Evolutionary conservation across 2,329 filamentous ascomycete species (phyloP).

Genomic region (Akanthomyces dipterigenus): DNA sequence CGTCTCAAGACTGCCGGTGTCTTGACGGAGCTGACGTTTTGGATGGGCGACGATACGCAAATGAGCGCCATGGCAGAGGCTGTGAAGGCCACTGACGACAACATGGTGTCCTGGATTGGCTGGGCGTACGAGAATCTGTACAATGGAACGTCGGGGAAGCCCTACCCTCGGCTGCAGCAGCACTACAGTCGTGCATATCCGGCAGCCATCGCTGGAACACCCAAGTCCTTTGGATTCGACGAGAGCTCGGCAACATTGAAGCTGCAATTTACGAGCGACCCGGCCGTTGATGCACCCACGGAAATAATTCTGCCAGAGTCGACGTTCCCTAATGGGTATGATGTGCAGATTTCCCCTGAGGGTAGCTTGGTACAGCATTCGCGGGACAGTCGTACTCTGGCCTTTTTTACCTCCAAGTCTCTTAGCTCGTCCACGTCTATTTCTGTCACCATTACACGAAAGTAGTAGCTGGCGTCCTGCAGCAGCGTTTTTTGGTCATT

Average conservation of each 20-base stretch:
- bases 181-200: slow-evolving; percentile 17
- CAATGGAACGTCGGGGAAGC: slow-evolving; percentile 12
- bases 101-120: slow-evolving; percentile 17
- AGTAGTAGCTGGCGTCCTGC: not conserved
- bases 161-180: slow-evolving; percentile 13
- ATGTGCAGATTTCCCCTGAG: slow-evolving; percentile 6
- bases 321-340: slow-evolving; percentile 14
- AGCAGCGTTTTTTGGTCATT: not conserved
- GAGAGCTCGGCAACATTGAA: slow-evolving; percentile 10
- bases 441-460: slow-evolving; percentile 8
- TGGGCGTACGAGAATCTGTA: slow-evolving; percentile 18
- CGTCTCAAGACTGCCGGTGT: slow-evolving; percentile 16
- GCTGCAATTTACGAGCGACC: slow-evolving; percentile 12
- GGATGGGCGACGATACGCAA: slow-evolving; percentile 16
- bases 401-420: slow-evolving; percentile 12
- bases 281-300: slow-evolving; percentile 13
- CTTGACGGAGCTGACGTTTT: slow-evolving; percentile 16
- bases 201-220: slow-evolving; percentile 14
- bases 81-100: slow-evolving; percentile 14
- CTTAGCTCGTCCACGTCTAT: slow-evolving; percentile 1
- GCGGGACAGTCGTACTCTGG: slow-evolving; percentile 12
- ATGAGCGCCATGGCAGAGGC: slow-evolving; percentile 14
- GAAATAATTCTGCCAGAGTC: slow-evolving; percentile 15
- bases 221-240: slow-evolving; percentile 14
- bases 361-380: slow-evolving; percentile 10